Evolutionary conservation across 306 rosid species (phyloP), one percentile per base, ranked within the genome.

Genomic region (Dryas alaskensis): DNA sequence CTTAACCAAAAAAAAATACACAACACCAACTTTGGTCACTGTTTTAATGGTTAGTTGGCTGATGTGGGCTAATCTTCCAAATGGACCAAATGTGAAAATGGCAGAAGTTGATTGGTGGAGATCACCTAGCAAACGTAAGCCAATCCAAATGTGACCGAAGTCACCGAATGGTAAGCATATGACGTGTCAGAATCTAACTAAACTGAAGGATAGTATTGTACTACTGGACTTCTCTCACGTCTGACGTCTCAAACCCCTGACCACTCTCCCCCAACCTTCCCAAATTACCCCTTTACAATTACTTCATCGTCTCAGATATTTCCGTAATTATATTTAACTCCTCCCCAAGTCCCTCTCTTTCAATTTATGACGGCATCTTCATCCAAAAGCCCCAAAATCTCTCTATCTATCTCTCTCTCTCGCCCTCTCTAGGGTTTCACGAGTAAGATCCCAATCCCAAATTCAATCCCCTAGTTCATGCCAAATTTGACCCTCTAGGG

Each of bases 391-490:
- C 81, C 81, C 64, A 70, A 76, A 70, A 55, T 58, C 31, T 59
- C 39, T 57, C 25, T 31, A 2, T 27, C 22, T 19, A 19, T 22
- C 0, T 61, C 37, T 31, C 37, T 47, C 74, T 60, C 78, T 50
- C 68, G 66, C 79, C 43, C 72, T 68, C 68, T 79, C 83, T 84
- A 84, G 91, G 93, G 93, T 86, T 86, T 84, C 85, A 43, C 57
- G 50, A 54, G 17, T 40, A 69, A 55, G 81, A 72, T 84, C 86
- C 79, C 68, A 45, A 52, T 49, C 39, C 48, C 13, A 3, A 19
- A 10, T 14, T 10, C 46, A 40, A 39, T 48, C 60, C 66, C 8
- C 43, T 73, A 14, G 53, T 64, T 46, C 11, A 31, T 55, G 19
- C 42, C 67, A 62, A 86, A 72, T 79, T 81, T 46, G 19, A 67